These are phyloP conservation scores for Lichtheimia ornata DNA, from an alignment of 371 early-diverging fungal species.

Conservation along the genomic window DNA sequence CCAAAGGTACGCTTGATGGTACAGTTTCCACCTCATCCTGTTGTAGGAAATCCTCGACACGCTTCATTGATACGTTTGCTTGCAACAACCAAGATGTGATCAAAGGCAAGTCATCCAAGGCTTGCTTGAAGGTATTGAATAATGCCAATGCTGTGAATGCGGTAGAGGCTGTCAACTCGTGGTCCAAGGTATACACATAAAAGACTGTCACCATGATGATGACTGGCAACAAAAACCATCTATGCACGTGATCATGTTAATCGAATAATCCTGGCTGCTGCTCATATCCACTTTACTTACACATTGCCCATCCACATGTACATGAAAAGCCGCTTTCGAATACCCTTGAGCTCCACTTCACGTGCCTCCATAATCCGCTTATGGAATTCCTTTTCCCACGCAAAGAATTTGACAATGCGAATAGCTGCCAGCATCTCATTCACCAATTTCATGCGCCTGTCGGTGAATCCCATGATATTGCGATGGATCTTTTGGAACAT, in stretches of 20 bases:
- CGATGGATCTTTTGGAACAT: conserved; percentile 52
- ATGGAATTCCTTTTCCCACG: conserved; percentile 74
- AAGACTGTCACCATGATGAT: conserved; percentile 57
- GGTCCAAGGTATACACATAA: conserved; percentile 49
- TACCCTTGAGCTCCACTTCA: conserved; percentile 50
- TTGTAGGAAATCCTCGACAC: conserved; percentile 64
- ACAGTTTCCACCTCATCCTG: conserved; percentile 65
- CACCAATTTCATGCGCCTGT: conserved; percentile 62
- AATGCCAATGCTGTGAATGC: conserved; percentile 65
- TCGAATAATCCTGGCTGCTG: too few species aligned
- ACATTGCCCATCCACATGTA: conserved; percentile 45
- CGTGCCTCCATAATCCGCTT: conserved; percentile 53
- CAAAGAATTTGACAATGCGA: conserved; percentile 80
- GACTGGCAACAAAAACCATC: conserved; percentile 56
- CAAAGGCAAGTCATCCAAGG: conserved; percentile 72
- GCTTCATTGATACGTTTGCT: conserved; percentile 68
- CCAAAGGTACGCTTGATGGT: not conserved
- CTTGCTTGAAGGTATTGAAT: conserved; percentile 61
- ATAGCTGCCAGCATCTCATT: conserved; percentile 75
- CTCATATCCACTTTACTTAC: too few species aligned
- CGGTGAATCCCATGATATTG: conserved; percentile 59
- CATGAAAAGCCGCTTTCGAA: conserved; percentile 40
- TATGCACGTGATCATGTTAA: conserved; percentile 24
- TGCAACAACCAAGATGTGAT: conserved; percentile 64
- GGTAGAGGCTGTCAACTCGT: conserved; percentile 60